A percentile compares a stretch with the other conserved stretches of the same genome.
Evolutionary conservation across 805 yeast species (phyloP).

Genomic region (Pichia rugopelliculosa): DNA sequence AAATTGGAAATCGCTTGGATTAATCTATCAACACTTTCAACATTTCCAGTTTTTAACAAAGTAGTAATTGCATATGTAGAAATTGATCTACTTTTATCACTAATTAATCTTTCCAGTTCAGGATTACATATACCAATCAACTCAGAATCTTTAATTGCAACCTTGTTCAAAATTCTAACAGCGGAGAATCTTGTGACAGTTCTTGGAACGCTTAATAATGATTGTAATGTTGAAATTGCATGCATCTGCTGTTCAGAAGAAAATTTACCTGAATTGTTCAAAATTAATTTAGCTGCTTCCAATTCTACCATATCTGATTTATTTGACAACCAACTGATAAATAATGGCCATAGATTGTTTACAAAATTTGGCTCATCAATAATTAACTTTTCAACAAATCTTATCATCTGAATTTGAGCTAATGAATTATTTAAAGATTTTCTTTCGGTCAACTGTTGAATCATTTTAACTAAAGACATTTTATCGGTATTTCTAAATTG

Average conservation of each 20-base stretch:
- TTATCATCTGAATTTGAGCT: slow-evolving; percentile 78
- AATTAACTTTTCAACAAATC: slow-evolving; percentile 68
- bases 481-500: slow-evolving; percentile 84
- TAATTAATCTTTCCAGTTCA: slow-evolving; percentile 80
- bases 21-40: slow-evolving; percentile 80
- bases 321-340: slow-evolving; percentile 66
- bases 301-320: slow-evolving; percentile 85
- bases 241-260: slow-evolving; percentile 57
- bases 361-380: slow-evolving; percentile 63
- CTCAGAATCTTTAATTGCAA: slow-evolving; percentile 76
- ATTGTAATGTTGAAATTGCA: slow-evolving; percentile 69
- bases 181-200: slow-evolving; percentile 90
- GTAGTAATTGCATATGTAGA: slow-evolving; percentile 98
- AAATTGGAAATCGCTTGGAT: slow-evolving; percentile 80
- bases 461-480: slow-evolving; percentile 87
- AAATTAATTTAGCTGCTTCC: slow-evolving; percentile 79
- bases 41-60: slow-evolving; percentile 87
- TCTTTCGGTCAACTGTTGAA: slow-evolving; percentile 62
- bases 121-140: slow-evolving; percentile 70
- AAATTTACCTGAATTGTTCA: slow-evolving; percentile 43
- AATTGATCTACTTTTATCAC: slow-evolving; percentile 82
- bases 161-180: slow-evolving; percentile 77
- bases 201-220: slow-evolving; percentile 78
- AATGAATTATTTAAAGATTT: slow-evolving; percentile 66
- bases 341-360: slow-evolving; percentile 52